Evolutionary conservation across 805 yeast genomes (phyloP).

Genomic region (Suhomyces emberorum): DNA sequence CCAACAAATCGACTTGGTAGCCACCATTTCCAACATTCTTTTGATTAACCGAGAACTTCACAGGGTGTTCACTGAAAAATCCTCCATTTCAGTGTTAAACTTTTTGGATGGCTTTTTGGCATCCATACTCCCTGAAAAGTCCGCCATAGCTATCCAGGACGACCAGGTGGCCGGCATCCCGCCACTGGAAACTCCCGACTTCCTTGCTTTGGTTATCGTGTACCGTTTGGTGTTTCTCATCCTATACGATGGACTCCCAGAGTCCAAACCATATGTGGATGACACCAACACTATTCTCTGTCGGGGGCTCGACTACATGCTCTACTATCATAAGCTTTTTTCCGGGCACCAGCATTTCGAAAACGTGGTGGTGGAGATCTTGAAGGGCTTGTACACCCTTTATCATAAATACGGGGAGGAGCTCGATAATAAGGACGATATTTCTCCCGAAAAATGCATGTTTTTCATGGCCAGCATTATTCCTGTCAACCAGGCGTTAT

Average conservation of each 20-base stretch:
- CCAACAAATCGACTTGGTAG: slow-evolving; percentile 14
- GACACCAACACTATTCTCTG: slow-evolving; percentile 12
- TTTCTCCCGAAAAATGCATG: not conserved
- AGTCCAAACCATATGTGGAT: slow-evolving; percentile 6
- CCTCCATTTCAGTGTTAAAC: slow-evolving; percentile 11
- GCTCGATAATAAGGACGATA: not conserved
- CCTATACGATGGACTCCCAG: slow-evolving; percentile 18
- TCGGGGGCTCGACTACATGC: slow-evolving; percentile 11
- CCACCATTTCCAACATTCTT: slow-evolving; percentile 25
- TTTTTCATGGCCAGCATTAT: not conserved
- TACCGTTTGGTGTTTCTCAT: slow-evolving; percentile 24
- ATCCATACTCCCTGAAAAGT: slow-evolving; percentile 1
- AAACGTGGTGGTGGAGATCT: slow-evolving; percentile 15
- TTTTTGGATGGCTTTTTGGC: slow-evolving; percentile 5
- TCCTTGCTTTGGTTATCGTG: slow-evolving; percentile 17
- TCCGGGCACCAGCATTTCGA: slow-evolving; percentile 7
- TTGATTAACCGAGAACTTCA: slow-evolving; percentile 22
- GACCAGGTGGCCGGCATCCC: not conserved
- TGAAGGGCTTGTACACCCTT: slow-evolving; percentile 24
- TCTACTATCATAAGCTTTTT: slow-evolving; percentile 5
- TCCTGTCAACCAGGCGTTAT: slow-evolving; percentile 1
- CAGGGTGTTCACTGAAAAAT: slow-evolving; percentile 15
- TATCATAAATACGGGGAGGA: slow-evolving; percentile 16
- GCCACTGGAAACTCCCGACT: not conserved
- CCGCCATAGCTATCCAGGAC: too few species aligned